Evolutionary conservation across 2,329 filamentous ascomycete genomes (phyloP), one percentile per base, ranked within the genome.

Genomic region (Hypoxylon sp.): DNA sequence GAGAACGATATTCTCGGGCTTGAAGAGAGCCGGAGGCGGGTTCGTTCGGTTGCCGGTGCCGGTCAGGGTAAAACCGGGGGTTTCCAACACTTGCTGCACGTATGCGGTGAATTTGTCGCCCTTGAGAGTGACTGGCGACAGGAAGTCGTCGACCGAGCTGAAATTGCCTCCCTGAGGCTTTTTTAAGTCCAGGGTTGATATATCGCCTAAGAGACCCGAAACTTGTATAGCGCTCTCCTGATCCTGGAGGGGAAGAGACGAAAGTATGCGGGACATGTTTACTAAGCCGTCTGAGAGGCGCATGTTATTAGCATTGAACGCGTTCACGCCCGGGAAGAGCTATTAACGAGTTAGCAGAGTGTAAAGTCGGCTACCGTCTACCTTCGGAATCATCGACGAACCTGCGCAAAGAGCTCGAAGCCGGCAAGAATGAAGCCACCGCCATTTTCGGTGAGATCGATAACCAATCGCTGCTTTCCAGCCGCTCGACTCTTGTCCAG

Each of bases 341-440:
- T 78, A 37, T 11, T 4, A 6, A 21, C 1, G 7, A 61, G 52
- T 83, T 76, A 64, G 54, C 30, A 63, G 63, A 14, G 51, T 30
- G 29, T 39, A 39, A 25, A 50, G 16, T 3, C 27, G 58, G 32
- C 47, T 21, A 27, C 55, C 43, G 2, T 39, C 8, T 16, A 50
- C 14, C 29, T 82, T 77, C 11, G 76, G 69, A 14, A 43, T 27
- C 5, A 39, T 3, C 81, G 81, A 77, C 86, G 85, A 0, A 88
- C 78, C 74, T 85, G 78, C 56, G 85, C 85, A 78, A 90, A 89
- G 25, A 90, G 80, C 71, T 89, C 87, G 68, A 87, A 88, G 14
- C 85, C 88, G n/a, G 85, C 81, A 6, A 88, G 74, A 46, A 90
- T 84, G 12, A 81, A 82, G 23, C 88, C 88, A 43, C 88, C 88